Percentiles rank a stretch among this genome's conserved stretches.
These are phyloP conservation scores for Volutella citrinella DNA, from an alignment of 2,329 filamentous ascomycete species.

Conservation along the genomic window DNA sequence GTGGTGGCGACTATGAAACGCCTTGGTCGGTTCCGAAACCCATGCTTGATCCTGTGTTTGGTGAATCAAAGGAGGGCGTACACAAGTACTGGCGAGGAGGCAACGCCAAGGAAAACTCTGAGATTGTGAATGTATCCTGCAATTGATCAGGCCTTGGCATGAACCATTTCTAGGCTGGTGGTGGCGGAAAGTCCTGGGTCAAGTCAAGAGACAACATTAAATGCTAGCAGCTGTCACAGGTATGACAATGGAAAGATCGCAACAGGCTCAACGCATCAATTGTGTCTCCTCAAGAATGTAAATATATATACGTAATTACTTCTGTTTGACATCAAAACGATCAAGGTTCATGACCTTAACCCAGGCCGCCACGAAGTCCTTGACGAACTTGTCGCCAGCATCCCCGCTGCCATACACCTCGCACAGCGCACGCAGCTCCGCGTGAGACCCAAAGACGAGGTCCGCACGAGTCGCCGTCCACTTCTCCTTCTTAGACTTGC, in stretches of 20 bases:
- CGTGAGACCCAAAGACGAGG: conserved; percentile 69
- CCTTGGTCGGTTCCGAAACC: conserved; percentile 1
- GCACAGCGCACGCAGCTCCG: conserved; percentile 67
- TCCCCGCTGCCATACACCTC: conserved; percentile 67
- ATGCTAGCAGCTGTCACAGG: too few species aligned
- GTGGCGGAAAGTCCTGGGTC: too few species aligned
- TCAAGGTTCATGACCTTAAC: conserved; percentile 73
- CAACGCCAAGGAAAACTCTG: too few species aligned
- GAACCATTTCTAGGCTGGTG: too few species aligned
- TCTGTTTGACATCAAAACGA: conserved; percentile 54
- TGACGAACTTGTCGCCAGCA: conserved; percentile 60
- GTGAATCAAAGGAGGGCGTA: conserved; percentile 1
- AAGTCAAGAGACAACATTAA: too few species aligned
- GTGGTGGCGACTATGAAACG: conserved; percentile 1
- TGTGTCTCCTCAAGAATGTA: too few species aligned
- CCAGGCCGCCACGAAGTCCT: conserved; percentile 71
- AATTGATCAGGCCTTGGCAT: too few species aligned
- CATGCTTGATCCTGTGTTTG: conserved; percentile 2
- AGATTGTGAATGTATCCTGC: too few species aligned
- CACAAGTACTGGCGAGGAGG: not conserved
- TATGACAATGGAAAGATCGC: too few species aligned
- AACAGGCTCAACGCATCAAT: too few species aligned
- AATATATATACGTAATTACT: too few species aligned
- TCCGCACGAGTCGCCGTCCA: conserved; percentile 69
- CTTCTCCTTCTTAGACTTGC: conserved; percentile 62